These are phyloP conservation scores for Amoebophrya sp. DNA, from an alignment of 169 alveolate species.

Conservation along the genomic window DNA sequence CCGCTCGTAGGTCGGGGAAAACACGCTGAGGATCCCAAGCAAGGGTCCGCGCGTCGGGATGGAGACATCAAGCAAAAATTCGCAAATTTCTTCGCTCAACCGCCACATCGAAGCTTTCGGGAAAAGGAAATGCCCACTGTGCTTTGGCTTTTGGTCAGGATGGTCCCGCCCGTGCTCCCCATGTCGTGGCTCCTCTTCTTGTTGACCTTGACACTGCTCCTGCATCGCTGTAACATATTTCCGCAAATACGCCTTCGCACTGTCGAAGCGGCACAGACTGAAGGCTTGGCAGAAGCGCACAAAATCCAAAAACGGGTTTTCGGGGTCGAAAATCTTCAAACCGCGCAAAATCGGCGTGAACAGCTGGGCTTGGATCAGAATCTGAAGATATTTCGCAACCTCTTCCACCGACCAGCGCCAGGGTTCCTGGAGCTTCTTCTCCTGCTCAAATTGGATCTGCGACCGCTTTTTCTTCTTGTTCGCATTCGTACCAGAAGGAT, in stretches of 20 bases:
- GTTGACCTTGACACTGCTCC: too few species aligned
- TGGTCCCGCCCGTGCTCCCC: too few species aligned
- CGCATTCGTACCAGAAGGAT: too few species aligned
- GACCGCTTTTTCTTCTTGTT: too few species aligned
- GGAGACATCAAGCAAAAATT: too few species aligned
- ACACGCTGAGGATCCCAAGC: background rate
- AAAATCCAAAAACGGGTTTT: background rate
- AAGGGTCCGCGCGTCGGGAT: background rate
- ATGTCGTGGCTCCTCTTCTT: too few species aligned
- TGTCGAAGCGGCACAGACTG: background rate
- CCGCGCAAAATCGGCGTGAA: background rate
- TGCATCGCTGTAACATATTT: background rate
- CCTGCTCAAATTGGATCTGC: too few species aligned
- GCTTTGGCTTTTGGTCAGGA: too few species aligned
- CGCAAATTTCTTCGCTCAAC: too few species aligned
- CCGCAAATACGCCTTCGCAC: background rate
- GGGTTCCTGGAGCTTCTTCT: too few species aligned
- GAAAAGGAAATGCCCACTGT: too few species aligned
- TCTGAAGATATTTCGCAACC: background rate
- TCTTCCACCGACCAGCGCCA: background rate
- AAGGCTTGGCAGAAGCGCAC: background rate
- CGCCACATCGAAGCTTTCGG: too few species aligned
- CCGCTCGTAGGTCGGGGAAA: background rate
- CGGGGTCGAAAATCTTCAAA: background rate
- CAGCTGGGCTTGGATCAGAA: background rate